Conservation (phyloP, 345 rosid genomes). For the Eucalyptus tenuipes region DNA sequence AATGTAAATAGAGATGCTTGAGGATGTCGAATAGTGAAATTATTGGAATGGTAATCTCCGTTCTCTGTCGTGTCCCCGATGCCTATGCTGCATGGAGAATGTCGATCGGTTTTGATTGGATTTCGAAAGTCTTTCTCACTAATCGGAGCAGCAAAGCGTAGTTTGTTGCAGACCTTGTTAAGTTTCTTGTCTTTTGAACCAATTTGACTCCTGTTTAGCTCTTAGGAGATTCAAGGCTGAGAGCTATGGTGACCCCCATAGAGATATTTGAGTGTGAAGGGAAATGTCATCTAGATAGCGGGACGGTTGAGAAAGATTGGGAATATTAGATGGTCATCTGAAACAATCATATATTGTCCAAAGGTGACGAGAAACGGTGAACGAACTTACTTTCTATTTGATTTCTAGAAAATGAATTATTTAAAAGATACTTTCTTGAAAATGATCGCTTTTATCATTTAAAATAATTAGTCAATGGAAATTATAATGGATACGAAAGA, state of each 20-base stretch:
- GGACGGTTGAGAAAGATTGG: neutral
- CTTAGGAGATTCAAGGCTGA: neutral
- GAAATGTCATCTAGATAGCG: neutral
- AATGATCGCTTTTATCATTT: accelerated
- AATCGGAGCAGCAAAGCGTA: neutral
- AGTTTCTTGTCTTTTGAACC: neutral
- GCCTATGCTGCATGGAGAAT: neutral
- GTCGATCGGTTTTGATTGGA: neutral
- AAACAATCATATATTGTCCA: neutral
- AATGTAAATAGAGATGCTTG: neutral
- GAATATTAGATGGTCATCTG: neutral
- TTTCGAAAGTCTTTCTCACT: neutral
- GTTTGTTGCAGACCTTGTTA: neutral
- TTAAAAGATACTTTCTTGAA: accelerated
- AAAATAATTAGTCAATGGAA: accelerated
- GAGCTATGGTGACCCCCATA: neutral
- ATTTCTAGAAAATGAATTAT: accelerated
- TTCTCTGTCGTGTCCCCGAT: neutral
- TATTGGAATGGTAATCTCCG: neutral
- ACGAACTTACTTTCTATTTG: accelerated
- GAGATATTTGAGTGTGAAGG: neutral
- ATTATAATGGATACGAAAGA: accelerated
- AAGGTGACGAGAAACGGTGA: neutral
- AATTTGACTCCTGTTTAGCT: neutral
- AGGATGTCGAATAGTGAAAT: neutral